Evolutionary conservation across 2,329 filamentous ascomycete genomes (phyloP).

Genomic region (Aspergillus sp.): DNA sequence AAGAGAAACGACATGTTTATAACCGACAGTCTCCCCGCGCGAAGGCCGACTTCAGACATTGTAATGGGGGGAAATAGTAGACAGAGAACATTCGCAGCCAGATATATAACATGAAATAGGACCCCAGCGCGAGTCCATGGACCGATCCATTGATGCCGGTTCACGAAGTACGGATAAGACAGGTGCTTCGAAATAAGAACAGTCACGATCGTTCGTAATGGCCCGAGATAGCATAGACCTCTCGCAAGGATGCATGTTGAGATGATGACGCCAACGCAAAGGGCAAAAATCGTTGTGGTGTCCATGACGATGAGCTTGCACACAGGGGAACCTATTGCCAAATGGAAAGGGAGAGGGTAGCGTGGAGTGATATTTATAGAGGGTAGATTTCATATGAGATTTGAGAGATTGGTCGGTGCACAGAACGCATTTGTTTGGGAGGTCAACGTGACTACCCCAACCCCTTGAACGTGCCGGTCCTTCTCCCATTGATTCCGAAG

Average conservation of each 20-base stretch:
- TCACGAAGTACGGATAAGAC: not conserved
- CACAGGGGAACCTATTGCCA: not conserved
- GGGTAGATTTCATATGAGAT: not conserved
- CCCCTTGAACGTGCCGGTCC: not conserved
- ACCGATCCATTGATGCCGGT: not conserved
- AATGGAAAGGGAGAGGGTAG: not conserved
- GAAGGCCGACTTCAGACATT: not conserved
- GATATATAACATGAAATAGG: not conserved
- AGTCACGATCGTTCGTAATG: not conserved
- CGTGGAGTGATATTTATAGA: not conserved
- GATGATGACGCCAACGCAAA: not conserved
- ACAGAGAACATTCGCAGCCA: not conserved
- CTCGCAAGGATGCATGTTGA: not conserved
- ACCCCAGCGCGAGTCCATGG: not conserved
- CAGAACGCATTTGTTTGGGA: not conserved
- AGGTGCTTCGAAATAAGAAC: not conserved
- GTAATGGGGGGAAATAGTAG: not conserved
- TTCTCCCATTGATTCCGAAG: not conserved
- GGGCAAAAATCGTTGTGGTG: not conserved
- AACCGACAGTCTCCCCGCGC: not conserved
- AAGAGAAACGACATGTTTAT: slow-evolving; percentile 1
- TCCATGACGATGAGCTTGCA: not conserved
- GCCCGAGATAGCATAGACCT: not conserved
- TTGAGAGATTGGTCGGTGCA: not conserved
- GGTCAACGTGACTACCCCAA: not conserved